phyloP scores from a whole-genome alignment of 345 rosid species.

The Raphanus raphanistrum region DNA sequence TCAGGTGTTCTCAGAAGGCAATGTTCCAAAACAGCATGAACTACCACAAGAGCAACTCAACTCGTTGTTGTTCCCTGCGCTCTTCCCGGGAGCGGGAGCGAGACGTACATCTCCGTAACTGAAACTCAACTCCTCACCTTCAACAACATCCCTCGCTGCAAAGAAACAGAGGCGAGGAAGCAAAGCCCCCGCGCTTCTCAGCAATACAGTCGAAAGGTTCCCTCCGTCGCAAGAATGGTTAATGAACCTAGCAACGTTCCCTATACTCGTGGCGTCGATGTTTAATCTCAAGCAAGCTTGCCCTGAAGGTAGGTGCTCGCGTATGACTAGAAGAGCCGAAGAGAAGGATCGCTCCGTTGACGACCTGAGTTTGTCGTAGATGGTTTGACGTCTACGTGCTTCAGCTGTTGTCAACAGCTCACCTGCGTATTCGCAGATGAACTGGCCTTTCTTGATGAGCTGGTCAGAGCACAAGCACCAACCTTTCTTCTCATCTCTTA shows the following conservation, averaged over 20 bases:
- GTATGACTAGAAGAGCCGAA: conserved; percentile 77
- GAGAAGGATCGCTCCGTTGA: conserved; percentile 40
- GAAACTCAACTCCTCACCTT: conserved; percentile 69
- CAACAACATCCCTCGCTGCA: conserved; percentile 63
- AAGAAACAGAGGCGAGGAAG: conserved; percentile 83
- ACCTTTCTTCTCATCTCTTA: conserved; percentile 61
- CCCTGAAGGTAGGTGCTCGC: conserved; percentile 90
- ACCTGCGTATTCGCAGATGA: conserved; percentile 88
- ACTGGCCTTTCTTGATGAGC: conserved; percentile 59
- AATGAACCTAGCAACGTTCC: conserved; percentile 75
- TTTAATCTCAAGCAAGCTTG: conserved; percentile 83
- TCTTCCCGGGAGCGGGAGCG: not conserved
- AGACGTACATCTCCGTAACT: conserved; percentile 73
- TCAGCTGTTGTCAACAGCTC: conserved; percentile 72
- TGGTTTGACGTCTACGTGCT: conserved; percentile 65
- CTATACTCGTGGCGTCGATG: conserved; percentile 75
- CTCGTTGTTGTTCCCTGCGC: conserved; percentile 40
- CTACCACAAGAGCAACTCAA: conserved; percentile 71
- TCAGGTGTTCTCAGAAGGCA: conserved; percentile 76
- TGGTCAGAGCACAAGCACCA: conserved; percentile 82
- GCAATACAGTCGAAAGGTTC: conserved; percentile 56
- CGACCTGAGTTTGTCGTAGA: conserved; percentile 63
- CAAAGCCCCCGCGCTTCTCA: conserved; percentile 64
- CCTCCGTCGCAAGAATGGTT: conserved; percentile 96
- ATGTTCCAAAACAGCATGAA: conserved; percentile 61